Percentiles rank a stretch among this genome's conserved stretches.
Evolutionary conservation across 176 grass and related monocot genomes (phyloP).

Genomic region (Dactylis glomerata): DNA sequence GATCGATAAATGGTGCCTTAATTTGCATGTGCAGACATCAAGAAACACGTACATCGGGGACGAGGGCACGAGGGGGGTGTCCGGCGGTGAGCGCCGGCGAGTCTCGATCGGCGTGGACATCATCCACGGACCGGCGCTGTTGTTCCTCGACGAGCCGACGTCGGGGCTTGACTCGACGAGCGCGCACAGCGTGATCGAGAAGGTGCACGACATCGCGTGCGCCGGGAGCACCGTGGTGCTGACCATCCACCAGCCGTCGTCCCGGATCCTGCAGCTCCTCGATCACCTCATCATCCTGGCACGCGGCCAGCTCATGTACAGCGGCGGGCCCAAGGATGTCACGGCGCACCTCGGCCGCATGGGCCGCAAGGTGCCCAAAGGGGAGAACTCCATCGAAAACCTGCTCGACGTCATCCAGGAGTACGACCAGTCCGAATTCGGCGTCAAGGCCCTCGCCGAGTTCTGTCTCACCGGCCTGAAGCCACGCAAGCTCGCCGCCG

Average conservation of each 20-base stretch:
- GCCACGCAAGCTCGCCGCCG: conserved; percentile 46
- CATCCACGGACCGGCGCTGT: conserved; percentile 62
- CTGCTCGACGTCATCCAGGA: conserved; percentile 67
- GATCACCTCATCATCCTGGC: conserved; percentile 67
- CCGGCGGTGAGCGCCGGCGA: conserved; percentile 69
- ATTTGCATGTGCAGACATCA: conserved; percentile 21
- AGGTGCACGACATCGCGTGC: conserved; percentile 70
- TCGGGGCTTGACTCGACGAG: conserved; percentile 82
- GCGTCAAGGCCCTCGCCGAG: conserved; percentile 47
- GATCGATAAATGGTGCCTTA: neutral
- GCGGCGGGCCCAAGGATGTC: conserved; percentile 45
- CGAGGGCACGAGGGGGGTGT: conserved; percentile 60
- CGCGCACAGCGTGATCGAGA: conserved; percentile 77
- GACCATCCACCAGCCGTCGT: conserved; percentile 74
- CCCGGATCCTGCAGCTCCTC: conserved; percentile 52
- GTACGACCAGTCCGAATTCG: conserved; percentile 60
- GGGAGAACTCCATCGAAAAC: conserved; percentile 60
- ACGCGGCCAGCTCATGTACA: conserved; percentile 67
- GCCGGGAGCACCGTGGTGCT: conserved; percentile 62
- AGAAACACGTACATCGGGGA: conserved; percentile 66
- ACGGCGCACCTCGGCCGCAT: conserved; percentile 48
- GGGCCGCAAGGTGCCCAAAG: conserved; percentile 51
- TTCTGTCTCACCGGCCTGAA: conserved; percentile 70
- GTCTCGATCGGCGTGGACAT: conserved; percentile 84
- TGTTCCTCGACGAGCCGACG: conserved; percentile 81